Evolutionary conservation across 2,329 filamentous ascomycete genomes (phyloP).

Genomic region (Geoglossum cookeanum): DNA sequence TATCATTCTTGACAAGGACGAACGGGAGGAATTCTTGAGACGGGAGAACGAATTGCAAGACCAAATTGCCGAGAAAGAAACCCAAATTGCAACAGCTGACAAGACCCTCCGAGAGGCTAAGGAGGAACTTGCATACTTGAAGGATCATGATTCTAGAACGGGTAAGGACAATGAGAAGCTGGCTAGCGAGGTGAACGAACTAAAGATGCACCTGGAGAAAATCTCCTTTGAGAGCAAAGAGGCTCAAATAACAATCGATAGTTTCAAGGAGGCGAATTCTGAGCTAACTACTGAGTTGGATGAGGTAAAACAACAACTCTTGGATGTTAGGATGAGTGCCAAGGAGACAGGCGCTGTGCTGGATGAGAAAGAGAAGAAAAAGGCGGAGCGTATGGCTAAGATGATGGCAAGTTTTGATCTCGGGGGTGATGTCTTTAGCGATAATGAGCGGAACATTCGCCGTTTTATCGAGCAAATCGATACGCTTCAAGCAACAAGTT

Average conservation of each 20-base stretch:
- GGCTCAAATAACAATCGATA: conserved; percentile 92
- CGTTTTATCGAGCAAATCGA: conserved; percentile 73
- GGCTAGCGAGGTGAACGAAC: conserved; percentile 69
- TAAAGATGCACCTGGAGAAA: conserved; percentile 93
- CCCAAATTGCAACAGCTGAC: conserved; percentile 58
- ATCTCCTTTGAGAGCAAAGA: conserved; percentile 93
- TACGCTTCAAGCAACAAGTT: conserved; percentile 54
- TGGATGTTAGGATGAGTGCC: conserved; percentile 91
- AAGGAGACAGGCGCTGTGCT: conserved; percentile 79
- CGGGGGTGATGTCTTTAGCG: conserved; percentile 78
- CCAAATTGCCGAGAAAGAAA: conserved; percentile 84
- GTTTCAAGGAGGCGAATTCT: conserved; percentile 83
- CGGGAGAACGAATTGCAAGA: conserved; percentile 96
- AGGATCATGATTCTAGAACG: conserved; percentile 66
- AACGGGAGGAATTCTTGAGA: conserved; percentile 85
- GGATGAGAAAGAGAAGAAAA: conserved; percentile 96
- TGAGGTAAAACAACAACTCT: conserved; percentile 85
- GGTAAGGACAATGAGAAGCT: conserved; percentile 83
- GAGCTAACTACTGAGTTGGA: conserved; percentile 86
- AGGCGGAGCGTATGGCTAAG: conserved; percentile 97
- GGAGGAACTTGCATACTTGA: conserved; percentile 68
- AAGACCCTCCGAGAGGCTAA: conserved; percentile 64
- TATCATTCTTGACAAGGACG: conserved; percentile 80
- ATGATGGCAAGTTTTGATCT: conserved; percentile 99
- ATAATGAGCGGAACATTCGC: conserved; percentile 73